A percentile compares a stretch with the other conserved stretches of the same genome.
Evolutionary conservation across 306 rosid species (phyloP).

Genomic region (Phaseolus lunatus): DNA sequence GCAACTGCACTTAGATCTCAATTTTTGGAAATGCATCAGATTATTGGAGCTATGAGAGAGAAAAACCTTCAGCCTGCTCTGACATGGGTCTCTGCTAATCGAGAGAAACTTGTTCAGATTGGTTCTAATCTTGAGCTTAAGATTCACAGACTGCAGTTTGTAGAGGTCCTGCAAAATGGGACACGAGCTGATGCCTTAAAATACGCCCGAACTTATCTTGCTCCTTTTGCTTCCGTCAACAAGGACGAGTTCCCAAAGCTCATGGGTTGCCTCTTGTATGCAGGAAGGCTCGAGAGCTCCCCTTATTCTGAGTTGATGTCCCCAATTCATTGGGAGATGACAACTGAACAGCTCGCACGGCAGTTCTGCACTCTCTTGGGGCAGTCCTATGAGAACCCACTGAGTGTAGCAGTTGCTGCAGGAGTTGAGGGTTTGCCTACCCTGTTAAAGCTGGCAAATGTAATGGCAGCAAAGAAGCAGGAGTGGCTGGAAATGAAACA

Average conservation of each 20-base stretch:
- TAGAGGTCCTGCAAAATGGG: constrained; percentile 71
- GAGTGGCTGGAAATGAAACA: constrained; percentile 89
- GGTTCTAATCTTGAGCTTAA: constrained; percentile 75
- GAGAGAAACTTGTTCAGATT: constrained; percentile 58
- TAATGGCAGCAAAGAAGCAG: constrained; percentile 87
- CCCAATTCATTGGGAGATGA: constrained; percentile 69
- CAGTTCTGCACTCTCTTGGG: constrained; percentile 76
- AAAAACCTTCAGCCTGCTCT: constrained; percentile 85
- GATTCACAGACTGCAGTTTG: constrained; percentile 74
- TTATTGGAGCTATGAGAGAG: constrained; percentile 68
- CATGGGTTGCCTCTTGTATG: constrained; percentile 80
- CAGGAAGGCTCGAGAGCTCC: constrained; percentile 69
- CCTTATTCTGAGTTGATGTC: constrained; percentile 77
- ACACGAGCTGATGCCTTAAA: constrained; percentile 65
- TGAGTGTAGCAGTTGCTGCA: constrained; percentile 74
- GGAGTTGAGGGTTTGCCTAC: constrained; percentile 87
- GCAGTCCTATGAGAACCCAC: constrained; percentile 69
- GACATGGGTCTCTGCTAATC: constrained; percentile 67
- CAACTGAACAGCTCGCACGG: constrained; percentile 68
- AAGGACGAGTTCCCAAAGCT: constrained; percentile 82
- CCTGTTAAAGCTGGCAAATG: constrained; percentile 78
- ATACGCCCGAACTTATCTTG: constrained; percentile 71
- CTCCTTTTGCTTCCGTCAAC: constrained; percentile 69
- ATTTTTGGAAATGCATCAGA: constrained; percentile 73
- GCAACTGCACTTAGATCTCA: constrained; percentile 61